Conservation (phyloP, 2,329 filamentous ascomycete species). For the Grosmannia serpens region DNA sequence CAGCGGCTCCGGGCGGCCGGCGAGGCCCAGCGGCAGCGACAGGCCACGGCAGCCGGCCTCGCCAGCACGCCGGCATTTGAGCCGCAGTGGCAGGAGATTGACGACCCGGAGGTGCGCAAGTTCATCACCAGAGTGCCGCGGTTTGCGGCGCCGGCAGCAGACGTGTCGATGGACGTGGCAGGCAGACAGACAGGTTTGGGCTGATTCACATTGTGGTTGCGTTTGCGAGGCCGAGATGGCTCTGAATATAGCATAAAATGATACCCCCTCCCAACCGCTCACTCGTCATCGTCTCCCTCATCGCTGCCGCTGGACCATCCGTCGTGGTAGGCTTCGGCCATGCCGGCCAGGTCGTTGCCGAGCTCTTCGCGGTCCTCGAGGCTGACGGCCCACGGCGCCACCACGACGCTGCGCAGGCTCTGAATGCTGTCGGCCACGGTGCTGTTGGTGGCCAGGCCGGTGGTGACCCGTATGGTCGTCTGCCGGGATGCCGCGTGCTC, state of each 20-base stretch:
- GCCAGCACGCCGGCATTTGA: conserved; percentile 9
- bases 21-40: conserved; percentile 7
- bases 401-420: conserved; percentile 46
- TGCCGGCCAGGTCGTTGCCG: conserved; percentile 68
- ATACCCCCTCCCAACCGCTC: not conserved
- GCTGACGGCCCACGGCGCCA: conserved; percentile 41
- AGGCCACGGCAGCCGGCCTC: conserved; percentile 9
- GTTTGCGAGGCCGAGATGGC: not conserved
- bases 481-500: conserved; percentile 24
- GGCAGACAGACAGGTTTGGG: not conserved
- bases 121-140: conserved; percentile 9
- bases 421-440: conserved; percentile 60
- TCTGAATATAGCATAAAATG: not conserved
- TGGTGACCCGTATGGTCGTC: conserved; percentile 35
- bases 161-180: conserved; percentile 7
- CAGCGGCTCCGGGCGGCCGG: conserved; percentile 8
- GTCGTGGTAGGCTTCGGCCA: conserved; percentile 81
- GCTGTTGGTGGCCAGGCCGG: conserved; percentile 62
- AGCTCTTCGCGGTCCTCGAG: conserved; percentile 75
- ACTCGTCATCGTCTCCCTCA: conserved; percentile 49
- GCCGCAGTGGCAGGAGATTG: conserved; percentile 12
- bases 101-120: conserved; percentile 11
- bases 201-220: too few species aligned
- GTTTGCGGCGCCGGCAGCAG: conserved; percentile 1
- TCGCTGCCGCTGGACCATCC: conserved; percentile 75